Conservation (phyloP, 2,329 filamentous ascomycete genomes). For the Stemphylium vesicarium region DNA sequence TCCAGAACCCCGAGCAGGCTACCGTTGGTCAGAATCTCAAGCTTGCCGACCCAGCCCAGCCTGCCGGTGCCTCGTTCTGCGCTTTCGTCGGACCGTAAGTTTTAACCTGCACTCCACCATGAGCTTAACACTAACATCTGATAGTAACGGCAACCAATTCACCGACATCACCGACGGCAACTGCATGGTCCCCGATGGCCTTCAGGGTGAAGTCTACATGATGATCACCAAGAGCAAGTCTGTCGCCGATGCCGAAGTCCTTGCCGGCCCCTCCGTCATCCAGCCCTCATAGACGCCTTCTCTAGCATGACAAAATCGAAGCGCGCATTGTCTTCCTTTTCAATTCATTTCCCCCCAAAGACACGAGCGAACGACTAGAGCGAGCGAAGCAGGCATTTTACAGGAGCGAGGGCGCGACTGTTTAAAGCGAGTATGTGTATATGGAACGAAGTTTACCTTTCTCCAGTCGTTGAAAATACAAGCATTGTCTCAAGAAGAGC, state of each 20-base stretch:
- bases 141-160: constrained; percentile 56
- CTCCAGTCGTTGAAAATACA: constrained; percentile 46
- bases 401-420: constrained; percentile 13
- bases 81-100: constrained; percentile 69
- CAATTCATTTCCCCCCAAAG: constrained; percentile 4
- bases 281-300: constrained; percentile 43
- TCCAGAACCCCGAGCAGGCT: constrained; percentile 59
- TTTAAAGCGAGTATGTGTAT: constrained; percentile 27
- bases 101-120: constrained; percentile 28
- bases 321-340: constrained; percentile 13
- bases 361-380: constrained; percentile 4
- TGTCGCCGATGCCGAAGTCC: constrained; percentile 56
- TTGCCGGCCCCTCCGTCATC: constrained; percentile 60
- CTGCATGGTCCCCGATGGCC: constrained; percentile 67
- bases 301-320: constrained; percentile 4
- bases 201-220: constrained; percentile 71
- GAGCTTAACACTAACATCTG: constrained; percentile 26
- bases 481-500: constrained; percentile 40
- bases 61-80: constrained; percentile 62
- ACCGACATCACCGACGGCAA: constrained; percentile 60
- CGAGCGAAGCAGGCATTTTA: constrained; percentile 5
- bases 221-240: constrained; percentile 63
- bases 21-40: constrained; percentile 48
- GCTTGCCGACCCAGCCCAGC: constrained; percentile 45
- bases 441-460: constrained; percentile 32